Evolutionary conservation across 1,284 basidiomycete genomes (phyloP).

Genomic region (Melampsora larici-populina): DNA sequence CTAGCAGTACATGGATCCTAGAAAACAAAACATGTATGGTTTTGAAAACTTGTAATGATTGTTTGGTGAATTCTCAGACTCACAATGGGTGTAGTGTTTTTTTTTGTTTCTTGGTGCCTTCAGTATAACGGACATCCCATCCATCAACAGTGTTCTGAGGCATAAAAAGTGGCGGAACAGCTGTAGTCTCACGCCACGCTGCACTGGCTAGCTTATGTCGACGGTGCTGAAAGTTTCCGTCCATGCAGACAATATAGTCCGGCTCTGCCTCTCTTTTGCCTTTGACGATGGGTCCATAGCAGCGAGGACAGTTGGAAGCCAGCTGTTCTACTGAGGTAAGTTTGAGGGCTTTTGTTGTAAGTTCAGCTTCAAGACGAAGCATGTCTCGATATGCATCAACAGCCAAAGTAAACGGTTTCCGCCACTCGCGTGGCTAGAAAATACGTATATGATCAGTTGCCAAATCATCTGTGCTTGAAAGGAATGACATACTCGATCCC

Average conservation of each 20-base stretch:
- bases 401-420: neutral
- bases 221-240: no score
- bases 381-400: constrained; percentile 3
- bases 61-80: neutral
- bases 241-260: neutral
- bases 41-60: no score
- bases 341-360: neutral
- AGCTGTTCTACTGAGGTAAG: neutral
- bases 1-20: neutral
- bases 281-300: no score
- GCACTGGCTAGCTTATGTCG: neutral
- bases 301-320: no score
- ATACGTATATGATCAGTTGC: neutral
- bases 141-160: neutral
- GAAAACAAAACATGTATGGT: neutral
- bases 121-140: neutral
- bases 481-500: no score
- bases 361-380: neutral
- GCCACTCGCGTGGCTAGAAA: neutral
- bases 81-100: neutral
- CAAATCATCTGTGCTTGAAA: neutral
- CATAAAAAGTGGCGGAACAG: neutral
- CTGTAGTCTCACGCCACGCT: neutral
- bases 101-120: neutral
- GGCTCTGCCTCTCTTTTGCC: no score